Evolutionary conservation across 176 grass and related monocot species (phyloP).

Genomic region (Lolium rigidum): DNA sequence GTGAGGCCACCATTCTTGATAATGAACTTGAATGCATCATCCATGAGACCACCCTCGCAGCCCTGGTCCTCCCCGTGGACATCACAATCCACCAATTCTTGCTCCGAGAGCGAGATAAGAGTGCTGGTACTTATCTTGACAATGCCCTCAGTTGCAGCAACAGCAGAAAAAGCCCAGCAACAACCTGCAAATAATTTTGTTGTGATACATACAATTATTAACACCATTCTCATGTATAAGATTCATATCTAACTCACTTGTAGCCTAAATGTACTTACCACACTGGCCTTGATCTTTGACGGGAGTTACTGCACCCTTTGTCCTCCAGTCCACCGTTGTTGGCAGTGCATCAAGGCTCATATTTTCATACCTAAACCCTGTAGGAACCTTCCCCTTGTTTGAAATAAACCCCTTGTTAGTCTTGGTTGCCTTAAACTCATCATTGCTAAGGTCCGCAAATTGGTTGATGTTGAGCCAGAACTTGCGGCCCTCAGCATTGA

Average conservation of each 20-base stretch:
- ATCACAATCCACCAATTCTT: no score
- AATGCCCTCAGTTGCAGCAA: no score
- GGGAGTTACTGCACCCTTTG: background rate
- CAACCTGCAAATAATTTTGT: background rate
- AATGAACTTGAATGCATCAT: no score
- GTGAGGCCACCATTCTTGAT: no score
- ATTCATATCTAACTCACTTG: background rate
- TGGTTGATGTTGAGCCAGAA: background rate
- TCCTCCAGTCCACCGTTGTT: background rate
- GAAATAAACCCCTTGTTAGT: background rate
- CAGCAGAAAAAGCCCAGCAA: no score
- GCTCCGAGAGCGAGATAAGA: no score
- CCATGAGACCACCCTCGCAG: no score
- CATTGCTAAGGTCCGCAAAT: background rate
- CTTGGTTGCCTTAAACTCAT: background rate
- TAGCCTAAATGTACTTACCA: background rate
- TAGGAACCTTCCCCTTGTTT: background rate
- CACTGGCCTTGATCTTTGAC: constrained; percentile 6
- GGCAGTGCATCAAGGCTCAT: background rate
- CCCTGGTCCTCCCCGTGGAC: no score
- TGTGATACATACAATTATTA: background rate
- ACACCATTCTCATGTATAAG: background rate
- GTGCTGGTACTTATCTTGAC: no score
- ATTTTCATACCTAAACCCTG: background rate
- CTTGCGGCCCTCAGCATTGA: background rate